Evolutionary conservation across 257 asterid genomes (phyloP), one percentile per base, ranked within the genome.

Genomic region (Catharanthus roseus): DNA sequence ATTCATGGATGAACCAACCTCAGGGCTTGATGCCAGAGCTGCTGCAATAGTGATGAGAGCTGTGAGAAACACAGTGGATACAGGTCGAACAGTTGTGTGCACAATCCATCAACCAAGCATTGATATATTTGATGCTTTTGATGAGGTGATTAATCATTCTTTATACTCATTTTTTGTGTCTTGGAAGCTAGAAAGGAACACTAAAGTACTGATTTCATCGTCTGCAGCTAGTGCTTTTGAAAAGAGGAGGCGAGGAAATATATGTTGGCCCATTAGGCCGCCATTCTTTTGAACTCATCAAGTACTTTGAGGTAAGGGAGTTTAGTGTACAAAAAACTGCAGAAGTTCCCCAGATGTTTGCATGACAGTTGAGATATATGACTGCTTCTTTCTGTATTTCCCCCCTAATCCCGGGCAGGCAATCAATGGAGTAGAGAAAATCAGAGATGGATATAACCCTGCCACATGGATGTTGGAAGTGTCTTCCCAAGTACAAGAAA

Each of bases 41-140:
- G 97, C 97, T 53, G 96, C 97, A 70, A 89, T 91, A 60, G 97
- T 91, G 76, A 91, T 91, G 96, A 85, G 97, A 73, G 88, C 97
- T 31, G 95, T 91, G 68, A 91, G 97, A 85, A 91, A 89, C 85
- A 91, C 88, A 28, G 97, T 87, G 26, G 87, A 91, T 82, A 91
- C 96, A 13, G 96, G 96, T 18, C 84, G 97, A 39, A 91, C 97
- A 33, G 88, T 91, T 13, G 97, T 89, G 65, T 91, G 97, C 87
- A 91, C 97, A 23, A 91, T 91, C 82, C 97, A 91, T 73, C 97
- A 91, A 77, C 97, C 97, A 18, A 87, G 97, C 79, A 89, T 87
- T 39, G 96, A 91, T 65, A 89, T 91, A 61, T 91, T 91, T 28
- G 97, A 91, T 80, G 83, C 97, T 13, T 91, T 91, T 71, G 96